Evolutionary conservation across 2,329 filamentous ascomycete genomes (phyloP), one percentile per base, ranked within the genome.

Genomic region (Monilinia laxa): DNA sequence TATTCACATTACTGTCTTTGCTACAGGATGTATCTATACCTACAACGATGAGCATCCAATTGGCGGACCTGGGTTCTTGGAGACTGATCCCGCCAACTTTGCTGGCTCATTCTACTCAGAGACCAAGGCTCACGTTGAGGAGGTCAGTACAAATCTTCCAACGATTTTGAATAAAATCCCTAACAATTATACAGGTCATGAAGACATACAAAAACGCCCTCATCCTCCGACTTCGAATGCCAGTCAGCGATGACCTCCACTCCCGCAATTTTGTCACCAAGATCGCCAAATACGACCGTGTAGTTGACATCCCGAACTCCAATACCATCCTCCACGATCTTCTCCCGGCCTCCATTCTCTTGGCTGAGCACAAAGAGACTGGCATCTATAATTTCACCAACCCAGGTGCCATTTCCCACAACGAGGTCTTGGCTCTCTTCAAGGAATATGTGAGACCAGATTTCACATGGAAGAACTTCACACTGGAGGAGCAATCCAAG

Each of bases 351-450:
- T 83, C 85, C 2, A 80, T 89, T 68, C 75, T 87, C 56, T 78
- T 89, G 70, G 84, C 87, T 38, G 84, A 88, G 75, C 81, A 87
- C 77, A 78, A 79, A 52, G 87, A 89, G 53, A 84, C 82, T 1
- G 87, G 87, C 23, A 80, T 90, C 71, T 89, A 87, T 78, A 90
- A 90, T 79, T 89, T 90, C 76, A 89, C 87, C 68, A 90, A 90
- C 78, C 87, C 87, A 0, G 87, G 87, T 16, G 85, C 86, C 70
- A 89, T 90, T 75, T 87, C 85, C n/a, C 87, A 90, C 78, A 90
- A 90, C 76, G 86, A 90, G 77, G 86, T 90, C 9, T 79, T 90
- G 51, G 72, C 78, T 2, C 78, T 90, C 53, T 89, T 89, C 78
- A 84, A 83, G 72, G 82, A 89, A 69, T 85, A 87, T 70, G 83